Percentiles rank a stretch among this genome's conserved stretches.
phyloP scores from a whole-genome alignment of 2,329 filamentous ascomycete species.

The Fusarium nisikadoi region DNA sequence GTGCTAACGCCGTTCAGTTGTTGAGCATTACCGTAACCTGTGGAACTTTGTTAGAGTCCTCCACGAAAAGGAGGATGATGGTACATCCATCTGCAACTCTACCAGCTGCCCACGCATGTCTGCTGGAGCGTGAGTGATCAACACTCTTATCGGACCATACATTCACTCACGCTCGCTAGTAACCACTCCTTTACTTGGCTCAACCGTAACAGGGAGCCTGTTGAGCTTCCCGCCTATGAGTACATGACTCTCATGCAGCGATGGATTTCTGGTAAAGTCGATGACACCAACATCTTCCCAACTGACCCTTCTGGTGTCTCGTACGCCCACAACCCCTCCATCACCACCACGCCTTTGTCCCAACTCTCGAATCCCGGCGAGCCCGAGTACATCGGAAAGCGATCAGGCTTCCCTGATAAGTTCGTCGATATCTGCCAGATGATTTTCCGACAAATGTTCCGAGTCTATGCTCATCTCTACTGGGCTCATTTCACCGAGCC shows the following conservation, averaged over 20 bases:
- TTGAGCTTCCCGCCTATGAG: constrained; percentile 90
- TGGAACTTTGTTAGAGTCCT: constrained; percentile 91
- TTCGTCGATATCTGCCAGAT: constrained; percentile 92
- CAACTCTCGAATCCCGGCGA: constrained; percentile 71
- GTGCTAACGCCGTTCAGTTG: constrained; percentile 65
- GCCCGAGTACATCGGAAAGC: constrained; percentile 85
- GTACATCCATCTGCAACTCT: constrained; percentile 83
- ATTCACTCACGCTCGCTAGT: constrained; percentile 50
- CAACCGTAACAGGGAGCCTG: constrained; percentile 85
- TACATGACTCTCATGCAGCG: constrained; percentile 97
- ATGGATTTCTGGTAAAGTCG: constrained; percentile 96
- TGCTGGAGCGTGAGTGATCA: constrained; percentile 80
- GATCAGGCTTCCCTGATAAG: constrained; percentile 89
- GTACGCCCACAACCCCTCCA: constrained; percentile 69
- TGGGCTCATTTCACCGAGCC: constrained; percentile 92
- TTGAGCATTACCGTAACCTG: constrained; percentile 90
- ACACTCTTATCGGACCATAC: background rate
- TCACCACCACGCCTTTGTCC: constrained; percentile 68
- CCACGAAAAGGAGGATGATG: constrained; percentile 85
- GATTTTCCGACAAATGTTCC: constrained; percentile 98
- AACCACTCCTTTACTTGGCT: constrained; percentile 98
- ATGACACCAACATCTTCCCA: constrained; percentile 89
- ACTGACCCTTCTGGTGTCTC: constrained; percentile 81
- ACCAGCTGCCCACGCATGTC: constrained; percentile 92
- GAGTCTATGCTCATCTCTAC: constrained; percentile 97